Evolutionary conservation across 2,329 filamentous ascomycete genomes (phyloP).

Genomic region (Fusarium illudens): DNA sequence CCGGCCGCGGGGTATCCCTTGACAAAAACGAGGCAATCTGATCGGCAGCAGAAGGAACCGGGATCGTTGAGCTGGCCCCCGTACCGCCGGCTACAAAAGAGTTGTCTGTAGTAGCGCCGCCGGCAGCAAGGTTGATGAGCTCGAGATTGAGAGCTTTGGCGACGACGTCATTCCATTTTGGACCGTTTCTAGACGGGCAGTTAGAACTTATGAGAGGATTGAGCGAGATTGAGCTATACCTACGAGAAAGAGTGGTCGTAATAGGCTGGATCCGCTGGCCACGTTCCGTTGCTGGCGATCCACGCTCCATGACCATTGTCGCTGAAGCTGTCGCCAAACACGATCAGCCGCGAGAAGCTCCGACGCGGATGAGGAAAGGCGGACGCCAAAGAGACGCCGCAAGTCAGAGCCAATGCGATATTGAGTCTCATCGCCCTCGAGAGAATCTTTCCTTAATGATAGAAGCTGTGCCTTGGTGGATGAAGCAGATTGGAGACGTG

Average conservation of each 20-base stretch:
- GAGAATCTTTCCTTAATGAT: background rate
- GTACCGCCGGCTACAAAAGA: conserved; percentile 24
- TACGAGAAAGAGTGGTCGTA: conserved; percentile 28
- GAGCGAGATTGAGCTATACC: accelerated
- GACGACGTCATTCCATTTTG: conserved; percentile 23
- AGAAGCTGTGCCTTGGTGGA: background rate
- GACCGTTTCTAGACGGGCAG: background rate
- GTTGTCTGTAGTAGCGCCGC: conserved; percentile 23
- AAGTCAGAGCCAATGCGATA: background rate
- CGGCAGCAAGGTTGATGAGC: conserved; percentile 25
- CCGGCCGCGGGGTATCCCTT: background rate
- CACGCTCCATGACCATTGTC: conserved; percentile 31
- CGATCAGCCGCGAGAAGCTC: conserved; percentile 5
- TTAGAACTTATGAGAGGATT: background rate
- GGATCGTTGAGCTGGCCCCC: conserved; percentile 11
- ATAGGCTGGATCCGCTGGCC: conserved; percentile 28
- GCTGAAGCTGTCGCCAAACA: conserved; percentile 34
- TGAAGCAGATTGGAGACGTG: background rate
- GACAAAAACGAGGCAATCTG: conserved; percentile 17
- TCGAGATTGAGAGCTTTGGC: conserved; percentile 5
- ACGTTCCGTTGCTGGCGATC: conserved; percentile 25
- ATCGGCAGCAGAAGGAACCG: conserved; percentile 19
- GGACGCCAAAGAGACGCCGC: background rate
- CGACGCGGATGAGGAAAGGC: background rate
- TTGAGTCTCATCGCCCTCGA: background rate